These are phyloP conservation scores for Aspergillus sp. DNA, from an alignment of 2,329 filamentous ascomycete genomes.

Conservation along the genomic window DNA sequence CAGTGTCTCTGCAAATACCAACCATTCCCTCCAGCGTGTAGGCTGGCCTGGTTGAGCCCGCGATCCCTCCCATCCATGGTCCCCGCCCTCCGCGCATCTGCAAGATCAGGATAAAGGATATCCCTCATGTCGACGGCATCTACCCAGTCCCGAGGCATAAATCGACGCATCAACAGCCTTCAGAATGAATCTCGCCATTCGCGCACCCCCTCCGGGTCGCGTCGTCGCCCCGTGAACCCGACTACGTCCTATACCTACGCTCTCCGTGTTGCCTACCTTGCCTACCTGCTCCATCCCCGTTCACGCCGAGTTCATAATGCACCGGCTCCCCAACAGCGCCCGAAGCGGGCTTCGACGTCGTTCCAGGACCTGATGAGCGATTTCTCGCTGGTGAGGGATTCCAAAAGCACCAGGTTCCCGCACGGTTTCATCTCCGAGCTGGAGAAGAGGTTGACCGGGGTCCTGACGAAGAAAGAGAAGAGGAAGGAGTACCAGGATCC, in stretches of 20 bases:
- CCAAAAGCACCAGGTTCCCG: constrained; percentile 68
- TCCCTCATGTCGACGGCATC: constrained; percentile 48
- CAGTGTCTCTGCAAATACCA: background rate
- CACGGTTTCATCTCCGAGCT: constrained; percentile 68
- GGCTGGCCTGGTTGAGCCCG: constrained; percentile 16
- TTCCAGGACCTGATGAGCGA: constrained; percentile 86
- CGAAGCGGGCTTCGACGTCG: constrained; percentile 67
- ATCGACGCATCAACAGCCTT: constrained; percentile 46
- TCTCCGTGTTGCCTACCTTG: constrained; percentile 83
- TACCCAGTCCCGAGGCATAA: constrained; percentile 43
- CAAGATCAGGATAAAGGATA: constrained; percentile 23
- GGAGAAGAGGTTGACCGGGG: constrained; percentile 75
- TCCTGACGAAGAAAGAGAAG: constrained; percentile 76
- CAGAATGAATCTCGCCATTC: constrained; percentile 43
- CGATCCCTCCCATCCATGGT: constrained; percentile 30
- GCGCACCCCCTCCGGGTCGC: constrained; percentile 41
- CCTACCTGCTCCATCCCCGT: constrained; percentile 89
- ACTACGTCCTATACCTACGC: constrained; percentile 91
- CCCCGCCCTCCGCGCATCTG: constrained; percentile 26
- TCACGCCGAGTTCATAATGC: constrained; percentile 88
- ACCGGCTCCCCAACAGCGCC: constrained; percentile 58
- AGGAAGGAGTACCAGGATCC: constrained; percentile 87
- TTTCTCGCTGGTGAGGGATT: constrained; percentile 66
- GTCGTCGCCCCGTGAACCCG: constrained; percentile 44
- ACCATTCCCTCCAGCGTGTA: constrained; percentile 8